Evolutionary conservation across 108 stramenopile genomes (phyloP).

Genomic region (Pseudonitzschia multistriata): DNA sequence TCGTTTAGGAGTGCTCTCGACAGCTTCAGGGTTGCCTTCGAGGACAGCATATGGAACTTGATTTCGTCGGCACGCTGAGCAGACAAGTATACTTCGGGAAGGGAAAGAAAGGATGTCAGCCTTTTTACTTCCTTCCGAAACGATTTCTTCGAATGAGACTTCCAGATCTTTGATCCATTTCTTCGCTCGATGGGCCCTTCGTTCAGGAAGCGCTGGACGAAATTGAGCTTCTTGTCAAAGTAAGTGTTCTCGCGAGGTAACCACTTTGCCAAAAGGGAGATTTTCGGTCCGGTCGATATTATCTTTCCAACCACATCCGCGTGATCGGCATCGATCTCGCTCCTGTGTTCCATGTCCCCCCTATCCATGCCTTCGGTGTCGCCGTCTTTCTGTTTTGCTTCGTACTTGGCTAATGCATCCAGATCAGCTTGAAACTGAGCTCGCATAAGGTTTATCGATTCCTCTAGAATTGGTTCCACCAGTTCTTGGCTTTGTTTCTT

Average conservation of each 20-base stretch:
- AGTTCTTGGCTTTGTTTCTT: background rate
- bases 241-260: constrained; percentile 35
- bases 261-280: constrained; percentile 40
- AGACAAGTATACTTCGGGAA: constrained; percentile 38
- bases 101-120: constrained; percentile 27
- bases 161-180: background rate
- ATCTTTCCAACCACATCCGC: background rate
- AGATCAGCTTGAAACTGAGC: constrained; percentile 19
- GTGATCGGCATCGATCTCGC: background rate
- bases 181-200: background rate
- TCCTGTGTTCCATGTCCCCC: background rate
- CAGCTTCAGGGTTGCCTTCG: constrained; percentile 19
- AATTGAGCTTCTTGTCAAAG: constrained; percentile 34
- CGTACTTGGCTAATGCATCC: constrained; percentile 6
- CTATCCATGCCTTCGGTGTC: background rate
- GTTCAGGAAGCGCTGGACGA: constrained; percentile 11
- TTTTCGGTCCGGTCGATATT: constrained; percentile 8
- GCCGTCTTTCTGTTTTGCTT: background rate
- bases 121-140: constrained; percentile 31
- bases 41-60: constrained; percentile 22
- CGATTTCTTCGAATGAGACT: constrained; percentile 3
- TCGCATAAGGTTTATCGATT: constrained; percentile 10
- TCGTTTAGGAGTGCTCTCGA: constrained; percentile 39
- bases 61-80: constrained; percentile 30
- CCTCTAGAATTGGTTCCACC: background rate